A percentile compares a stretch with the other conserved stretches of the same genome.
phyloP scores from a whole-genome alignment of 371 early-diverging fungal genomes.

The Dichotomocladium elegans region DNA sequence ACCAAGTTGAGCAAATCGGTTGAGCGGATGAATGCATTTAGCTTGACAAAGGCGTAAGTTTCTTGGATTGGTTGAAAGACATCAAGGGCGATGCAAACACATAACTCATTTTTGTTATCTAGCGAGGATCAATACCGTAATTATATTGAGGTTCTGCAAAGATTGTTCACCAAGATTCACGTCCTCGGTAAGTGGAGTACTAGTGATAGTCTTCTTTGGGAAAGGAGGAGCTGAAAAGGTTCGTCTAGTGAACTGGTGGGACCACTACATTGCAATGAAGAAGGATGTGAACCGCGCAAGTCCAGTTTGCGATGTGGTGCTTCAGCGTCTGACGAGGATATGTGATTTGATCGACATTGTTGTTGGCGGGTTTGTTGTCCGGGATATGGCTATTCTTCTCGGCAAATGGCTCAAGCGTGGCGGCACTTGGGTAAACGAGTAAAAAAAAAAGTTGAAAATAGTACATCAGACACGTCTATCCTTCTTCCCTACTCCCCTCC shows the following conservation, averaged over 20 bases:
- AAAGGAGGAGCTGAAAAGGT: background rate
- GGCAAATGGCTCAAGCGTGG: constrained; percentile 53
- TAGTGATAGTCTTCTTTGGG: background rate
- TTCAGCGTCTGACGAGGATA: constrained; percentile 29
- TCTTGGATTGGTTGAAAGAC: background rate
- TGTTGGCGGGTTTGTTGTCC: constrained; percentile 43
- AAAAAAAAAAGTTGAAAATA: background rate
- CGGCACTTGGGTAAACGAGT: constrained; percentile 47
- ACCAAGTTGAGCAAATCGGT: constrained; percentile 47
- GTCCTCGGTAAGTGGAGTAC: constrained; percentile 23
- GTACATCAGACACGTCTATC: background rate
- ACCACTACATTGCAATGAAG: constrained; percentile 20
- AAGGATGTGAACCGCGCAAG: constrained; percentile 16
- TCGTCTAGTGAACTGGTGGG: constrained; percentile 33
- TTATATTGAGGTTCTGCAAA: constrained; percentile 38
- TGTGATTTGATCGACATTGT: constrained; percentile 33
- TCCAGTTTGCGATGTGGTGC: constrained; percentile 24
- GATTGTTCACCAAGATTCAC: constrained; percentile 32
- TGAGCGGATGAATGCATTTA: constrained; percentile 51
- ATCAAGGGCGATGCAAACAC: background rate
- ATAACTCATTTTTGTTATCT: background rate
- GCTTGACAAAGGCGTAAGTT: constrained; percentile 38
- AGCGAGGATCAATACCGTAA: constrained; percentile 46
- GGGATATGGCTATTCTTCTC: constrained; percentile 41
- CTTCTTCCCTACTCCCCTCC: background rate